These are phyloP conservation scores for Phycomyces blakesleeanus DNA, from an alignment of 192 early-diverging fungal genomes.

Conservation along the genomic window DNA sequence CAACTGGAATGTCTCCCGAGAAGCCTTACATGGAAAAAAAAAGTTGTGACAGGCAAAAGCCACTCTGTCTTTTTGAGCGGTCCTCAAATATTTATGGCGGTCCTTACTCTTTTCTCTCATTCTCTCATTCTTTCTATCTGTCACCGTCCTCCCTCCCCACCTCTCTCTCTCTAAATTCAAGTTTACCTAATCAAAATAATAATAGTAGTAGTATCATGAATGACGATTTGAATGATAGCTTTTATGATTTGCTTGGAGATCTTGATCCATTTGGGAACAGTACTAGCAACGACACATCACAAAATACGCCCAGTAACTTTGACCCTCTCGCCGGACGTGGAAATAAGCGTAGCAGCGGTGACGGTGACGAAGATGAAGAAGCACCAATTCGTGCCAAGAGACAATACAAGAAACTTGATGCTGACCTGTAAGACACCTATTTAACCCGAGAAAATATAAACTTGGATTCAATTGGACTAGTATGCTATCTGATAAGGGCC, in stretches of 20 bases:
- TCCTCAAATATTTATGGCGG: not conserved
- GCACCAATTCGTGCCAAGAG: not conserved
- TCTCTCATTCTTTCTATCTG: too few species aligned
- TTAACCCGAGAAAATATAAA: too few species aligned
- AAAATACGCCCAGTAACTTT: not conserved
- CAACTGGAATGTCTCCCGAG: slow-evolving; percentile 1
- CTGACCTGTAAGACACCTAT: not conserved
- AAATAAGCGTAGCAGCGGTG: not conserved
- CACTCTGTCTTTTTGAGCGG: not conserved
- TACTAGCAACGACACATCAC: not conserved
- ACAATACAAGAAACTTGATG: not conserved
- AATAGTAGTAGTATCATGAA: too few species aligned
- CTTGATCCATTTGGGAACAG: not conserved
- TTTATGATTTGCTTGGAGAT: not conserved
- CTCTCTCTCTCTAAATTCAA: too few species aligned
- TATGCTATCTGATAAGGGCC: not conserved
- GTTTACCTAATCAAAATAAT: too few species aligned
- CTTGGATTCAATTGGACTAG: not conserved
- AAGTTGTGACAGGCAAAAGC: slow-evolving; percentile 4
- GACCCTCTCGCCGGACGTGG: not conserved
- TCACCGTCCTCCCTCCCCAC: too few species aligned
- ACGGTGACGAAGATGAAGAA: not conserved
- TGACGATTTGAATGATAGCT: not conserved
- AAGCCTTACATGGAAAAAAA: slow-evolving; percentile 2
- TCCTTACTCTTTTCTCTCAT: not conserved